Evolutionary conservation across 176 grass and related monocot genomes (phyloP), one percentile per base, ranked within the genome.

Genomic region (Saccharum officinarum): DNA sequence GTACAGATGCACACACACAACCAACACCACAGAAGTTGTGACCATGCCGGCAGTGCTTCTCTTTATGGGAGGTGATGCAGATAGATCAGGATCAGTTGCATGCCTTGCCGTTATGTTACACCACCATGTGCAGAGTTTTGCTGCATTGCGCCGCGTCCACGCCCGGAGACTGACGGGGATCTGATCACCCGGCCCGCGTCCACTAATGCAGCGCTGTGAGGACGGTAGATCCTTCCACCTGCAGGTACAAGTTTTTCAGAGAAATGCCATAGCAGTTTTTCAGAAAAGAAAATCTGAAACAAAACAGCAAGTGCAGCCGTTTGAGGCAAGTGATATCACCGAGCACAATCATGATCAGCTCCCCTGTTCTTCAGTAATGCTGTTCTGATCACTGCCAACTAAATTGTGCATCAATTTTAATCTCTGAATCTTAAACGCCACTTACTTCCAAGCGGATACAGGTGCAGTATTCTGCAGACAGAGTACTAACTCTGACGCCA

Each of bases 201-300:
- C 33, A 33, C 88, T 92, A 91, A 50, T 75, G 80, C 42, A 76
- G 78, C 31, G 91, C 89, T 65, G 87, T 85, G 49, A 98, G 82
- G 22, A 93, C 70, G 7, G 87, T 73, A 25, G 95, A 85, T 18
- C 93, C 91, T 81, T 98, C 96, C 77, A 95, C 96, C 93, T 95
- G 63, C 84, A 87, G 0, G 63, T 3, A 73, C 16, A 68, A 12
- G 64, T 33, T 38, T 16, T 17, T 30, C 41, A 20, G 18, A 60
- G 22, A 46, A 40, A 69, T 28, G 11, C 33, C 4, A 16, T 23
- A 3, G 6, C 5, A 14, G 8, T 25, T 13, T 23, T 68, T 67
- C 44, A 31, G 82, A 14, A 28, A 3, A 57, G 14, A 3, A 57
- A 22, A 22, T 67, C 4, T 31, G 33, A 52, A 45, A 44, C 42